Base-by-base conservation (phyloP, 768 basidiomycete genomes). In the Mycena venus region DNA sequence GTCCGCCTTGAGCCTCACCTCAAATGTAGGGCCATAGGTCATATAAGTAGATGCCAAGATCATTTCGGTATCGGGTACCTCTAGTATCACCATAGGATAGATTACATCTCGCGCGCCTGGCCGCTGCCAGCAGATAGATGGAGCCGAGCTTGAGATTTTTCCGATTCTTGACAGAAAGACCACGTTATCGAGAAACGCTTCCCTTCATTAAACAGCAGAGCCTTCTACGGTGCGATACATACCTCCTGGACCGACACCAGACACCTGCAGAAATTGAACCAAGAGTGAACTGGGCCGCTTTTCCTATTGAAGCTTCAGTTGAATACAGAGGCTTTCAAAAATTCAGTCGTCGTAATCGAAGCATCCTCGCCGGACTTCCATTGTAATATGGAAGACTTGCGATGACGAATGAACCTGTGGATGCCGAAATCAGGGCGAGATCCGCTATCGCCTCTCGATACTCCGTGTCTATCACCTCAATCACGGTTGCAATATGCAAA, bases 231-330 rank as follows among this genome's bases (percentile, higher is more conserved):
- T 19, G 32, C 31, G 1, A 29, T 3, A 58, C 10, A 2, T 19
- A 1, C 42, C 1, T 23, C 42, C 31, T 42, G 68, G 7, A 51
- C 32, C 5, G n/a, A 14, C 3, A 34, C 58, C 23, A 69, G 47
- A 61, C 68, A 69, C 9, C 68, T 58, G 25, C 68, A 69, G 19
- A 56, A 69, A 34, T 44, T 69, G 68, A 69, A 69, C 68, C 68
- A 69, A 11, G 68, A 9, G 42, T 69, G 68, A 1, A 69, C 32
- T 8, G 68, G 68, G 15, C 68, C 68, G 9, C 36, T 69, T 60
- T 29, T 69, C 68, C 47, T 69, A 32, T 10, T 1, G 9, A 27
- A 27, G 27, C 15, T 25, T 60, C 4, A 61, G 44, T 14, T 21
- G 15, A 5, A 8, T 4, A 17, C 15, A 8, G 6, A 34, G 7